Conservation (phyloP, 2,329 filamentous ascomycete genomes). For the Aureobasidium sp. region DNA sequence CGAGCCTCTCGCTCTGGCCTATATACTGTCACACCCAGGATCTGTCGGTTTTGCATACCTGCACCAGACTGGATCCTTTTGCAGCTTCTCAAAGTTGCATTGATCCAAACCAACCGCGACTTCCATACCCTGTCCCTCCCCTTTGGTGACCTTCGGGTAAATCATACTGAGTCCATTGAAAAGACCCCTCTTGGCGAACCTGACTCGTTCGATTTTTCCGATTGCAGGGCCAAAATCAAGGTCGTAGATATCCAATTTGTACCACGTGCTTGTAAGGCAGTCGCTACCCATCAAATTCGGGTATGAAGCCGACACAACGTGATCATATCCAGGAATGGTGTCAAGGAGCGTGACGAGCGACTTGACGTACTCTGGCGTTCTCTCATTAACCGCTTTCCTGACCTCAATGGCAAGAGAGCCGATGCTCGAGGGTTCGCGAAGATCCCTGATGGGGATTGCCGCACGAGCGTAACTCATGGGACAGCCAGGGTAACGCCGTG, state of each 20-base stretch:
- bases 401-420: not conserved
- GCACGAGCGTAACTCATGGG: conserved; percentile 1
- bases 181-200: not conserved
- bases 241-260: conserved; percentile 1
- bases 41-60: not conserved
- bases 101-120: not conserved
- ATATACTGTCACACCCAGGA: not conserved
- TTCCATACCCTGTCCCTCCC: not conserved
- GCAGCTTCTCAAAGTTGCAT: not conserved
- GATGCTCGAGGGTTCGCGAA: not conserved
- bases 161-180: conserved; percentile 4
- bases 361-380: not conserved
- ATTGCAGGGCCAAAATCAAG: not conserved
- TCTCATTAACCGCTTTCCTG: not conserved
- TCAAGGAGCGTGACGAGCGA: not conserved
- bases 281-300: not conserved
- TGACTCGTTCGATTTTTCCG: not conserved
- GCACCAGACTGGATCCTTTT: not conserved
- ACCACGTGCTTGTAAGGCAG: not conserved
- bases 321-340: not conserved
- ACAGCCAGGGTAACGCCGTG: not conserved
- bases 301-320: not conserved
- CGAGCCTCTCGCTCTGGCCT: not conserved
- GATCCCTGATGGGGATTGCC: not conserved
- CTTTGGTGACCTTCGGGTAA: not conserved